Percentiles rank a stretch among this genome's conserved stretches.
Conservation (phyloP, 345 rosid genomes). For the Reutealis trisperma region DNA sequence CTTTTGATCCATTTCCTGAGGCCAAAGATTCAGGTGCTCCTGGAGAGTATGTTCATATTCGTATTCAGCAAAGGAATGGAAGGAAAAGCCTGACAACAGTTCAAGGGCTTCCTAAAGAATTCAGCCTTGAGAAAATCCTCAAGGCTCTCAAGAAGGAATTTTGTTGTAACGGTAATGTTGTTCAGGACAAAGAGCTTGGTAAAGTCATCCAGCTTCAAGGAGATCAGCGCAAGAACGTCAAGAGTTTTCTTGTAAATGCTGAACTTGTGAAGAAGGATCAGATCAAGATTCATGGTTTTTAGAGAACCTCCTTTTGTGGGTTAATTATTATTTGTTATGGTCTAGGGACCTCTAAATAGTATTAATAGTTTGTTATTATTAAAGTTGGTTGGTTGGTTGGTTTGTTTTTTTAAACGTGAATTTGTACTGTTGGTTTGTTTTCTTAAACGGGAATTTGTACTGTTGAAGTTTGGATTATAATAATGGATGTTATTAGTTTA, state of each 20-base stretch:
- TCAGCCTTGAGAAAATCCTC: conserved; percentile 27
- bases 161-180: conserved; percentile 35
- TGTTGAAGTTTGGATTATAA: too few relatives aligned
- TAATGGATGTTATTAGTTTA: background rate
- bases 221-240: conserved; percentile 28
- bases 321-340: background rate
- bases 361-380: background rate
- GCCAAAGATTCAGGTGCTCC: conserved; percentile 54
- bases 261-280: conserved; percentile 26
- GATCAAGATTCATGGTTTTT: conserved; percentile 36
- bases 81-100: conserved; percentile 34
- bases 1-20: conserved; percentile 74
- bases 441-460: background rate
- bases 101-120: conserved; percentile 25
- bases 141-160: conserved; percentile 30
- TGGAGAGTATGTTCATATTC: conserved; percentile 35
- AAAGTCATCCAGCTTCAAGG: conserved; percentile 37
- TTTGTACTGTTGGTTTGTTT: too few relatives aligned
- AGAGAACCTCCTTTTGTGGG: background rate
- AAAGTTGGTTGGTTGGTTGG: background rate
- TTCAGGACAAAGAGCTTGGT: conserved; percentile 33
- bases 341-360: background rate
- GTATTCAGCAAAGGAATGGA: conserved; percentile 36
- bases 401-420: too few relatives aligned
- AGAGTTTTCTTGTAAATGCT: conserved; percentile 20